Evolutionary conservation across 2,329 filamentous ascomycete genomes (phyloP).

Genomic region (Aureobasidium sp.): DNA sequence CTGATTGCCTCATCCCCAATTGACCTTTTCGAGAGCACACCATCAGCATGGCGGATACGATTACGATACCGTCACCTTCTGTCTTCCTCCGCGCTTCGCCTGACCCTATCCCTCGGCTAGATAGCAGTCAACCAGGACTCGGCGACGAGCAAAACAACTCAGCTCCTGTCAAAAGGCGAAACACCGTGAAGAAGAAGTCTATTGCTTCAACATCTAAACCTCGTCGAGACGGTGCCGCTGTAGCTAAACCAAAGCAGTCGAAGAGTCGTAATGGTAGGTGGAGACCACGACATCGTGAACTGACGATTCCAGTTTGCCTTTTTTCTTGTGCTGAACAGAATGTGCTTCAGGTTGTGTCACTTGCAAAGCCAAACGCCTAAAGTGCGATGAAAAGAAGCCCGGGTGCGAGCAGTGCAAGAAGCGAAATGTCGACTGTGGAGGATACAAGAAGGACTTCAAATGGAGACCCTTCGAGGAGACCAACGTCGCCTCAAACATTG

Average conservation of each 20-base stretch:
- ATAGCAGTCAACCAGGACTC: conserved; percentile 23
- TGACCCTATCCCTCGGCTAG: conserved; percentile 23
- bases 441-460: conserved; percentile 71
- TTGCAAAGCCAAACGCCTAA: conserved; percentile 65
- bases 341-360: conserved; percentile 56
- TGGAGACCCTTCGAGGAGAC: conserved; percentile 65
- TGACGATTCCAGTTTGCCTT: background rate
- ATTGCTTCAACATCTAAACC: conserved; percentile 22
- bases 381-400: conserved; percentile 68
- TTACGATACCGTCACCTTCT: conserved; percentile 54
- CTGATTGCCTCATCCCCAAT: background rate
- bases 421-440: conserved; percentile 59
- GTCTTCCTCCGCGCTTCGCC: conserved; percentile 42
- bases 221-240: conserved; percentile 29
- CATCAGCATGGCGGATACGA: conserved; percentile 45
- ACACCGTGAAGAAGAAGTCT: conserved; percentile 21
- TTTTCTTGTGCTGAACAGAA: conserved; percentile 20
- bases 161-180: conserved; percentile 19
- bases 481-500: conserved; percentile 43
- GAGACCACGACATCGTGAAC: background rate
- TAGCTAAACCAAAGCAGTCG: conserved; percentile 61
- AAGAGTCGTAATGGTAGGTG: conserved; percentile 66
- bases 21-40: conserved; percentile 8
- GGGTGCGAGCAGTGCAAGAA: conserved; percentile 60
- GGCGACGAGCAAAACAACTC: conserved; percentile 24